Conservation (phyloP, 2,329 filamentous ascomycete species). For the Macrophomina pseudophaseolina region DNA sequence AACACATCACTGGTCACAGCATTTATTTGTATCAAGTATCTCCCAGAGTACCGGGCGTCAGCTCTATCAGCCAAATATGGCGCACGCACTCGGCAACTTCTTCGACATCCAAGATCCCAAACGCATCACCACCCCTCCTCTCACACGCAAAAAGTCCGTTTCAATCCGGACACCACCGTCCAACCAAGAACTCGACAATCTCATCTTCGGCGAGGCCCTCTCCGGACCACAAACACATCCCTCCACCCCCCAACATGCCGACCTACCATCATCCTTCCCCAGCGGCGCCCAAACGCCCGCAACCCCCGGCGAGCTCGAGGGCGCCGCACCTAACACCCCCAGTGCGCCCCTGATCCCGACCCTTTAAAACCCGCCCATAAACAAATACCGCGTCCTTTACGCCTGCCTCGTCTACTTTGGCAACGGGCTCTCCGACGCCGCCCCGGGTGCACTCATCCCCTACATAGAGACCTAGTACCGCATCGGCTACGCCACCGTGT, state of each 20-base stretch:
- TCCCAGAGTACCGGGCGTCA: background rate
- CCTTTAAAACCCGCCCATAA: constrained; percentile 65
- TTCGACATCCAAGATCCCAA: constrained; percentile 22
- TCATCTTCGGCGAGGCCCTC: constrained; percentile 14
- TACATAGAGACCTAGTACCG: constrained; percentile 78
- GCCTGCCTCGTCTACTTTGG: constrained; percentile 70
- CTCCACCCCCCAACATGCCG: background rate
- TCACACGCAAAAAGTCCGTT: constrained; percentile 2
- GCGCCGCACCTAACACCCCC: constrained; percentile 60
- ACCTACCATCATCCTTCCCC: constrained; percentile 12
- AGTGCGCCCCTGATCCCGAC: constrained; percentile 58
- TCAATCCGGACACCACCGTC: constrained; percentile 5
- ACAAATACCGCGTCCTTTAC: constrained; percentile 70
- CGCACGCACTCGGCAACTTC: constrained; percentile 2
- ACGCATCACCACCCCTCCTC: constrained; percentile 6
- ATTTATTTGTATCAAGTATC: too few species aligned
- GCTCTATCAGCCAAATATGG: background rate
- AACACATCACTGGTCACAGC: background rate
- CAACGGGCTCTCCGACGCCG: constrained; percentile 71
- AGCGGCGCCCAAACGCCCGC: constrained; percentile 29
- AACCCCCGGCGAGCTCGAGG: constrained; percentile 48
- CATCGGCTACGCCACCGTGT: constrained; percentile 79
- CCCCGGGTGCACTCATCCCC: constrained; percentile 78
- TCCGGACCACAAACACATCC: background rate
- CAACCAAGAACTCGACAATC: constrained; percentile 17